Conservation (phyloP, 1,284 basidiomycete genomes). For the Lignosus rhinocerotis region DNA sequence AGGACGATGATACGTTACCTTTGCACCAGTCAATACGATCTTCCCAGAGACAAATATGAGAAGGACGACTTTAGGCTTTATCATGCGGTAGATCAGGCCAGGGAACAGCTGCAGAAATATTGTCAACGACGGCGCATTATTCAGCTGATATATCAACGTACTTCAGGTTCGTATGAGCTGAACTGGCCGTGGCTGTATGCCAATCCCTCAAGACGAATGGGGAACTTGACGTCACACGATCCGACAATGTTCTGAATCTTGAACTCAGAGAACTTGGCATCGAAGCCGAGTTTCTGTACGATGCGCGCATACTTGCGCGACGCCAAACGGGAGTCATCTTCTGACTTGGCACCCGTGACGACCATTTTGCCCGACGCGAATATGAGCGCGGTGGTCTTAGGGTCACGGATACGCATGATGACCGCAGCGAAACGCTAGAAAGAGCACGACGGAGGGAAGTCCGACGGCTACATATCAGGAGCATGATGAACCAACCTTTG, state of each 20-base stretch:
- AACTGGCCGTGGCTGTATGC: slow-evolving; percentile 99
- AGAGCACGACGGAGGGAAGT: slow-evolving; percentile 51
- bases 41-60: slow-evolving; percentile 99
- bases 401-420: slow-evolving; percentile 99
- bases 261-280: slow-evolving; percentile 99
- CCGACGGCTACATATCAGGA: slow-evolving; percentile 56
- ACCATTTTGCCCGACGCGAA: slow-evolving; percentile 99
- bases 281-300: slow-evolving; percentile 99
- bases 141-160: slow-evolving; percentile 39
- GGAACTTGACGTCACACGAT: slow-evolving; percentile 98
- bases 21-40: slow-evolving; percentile 98
- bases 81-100: slow-evolving; percentile 99
- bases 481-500: slow-evolving; percentile 83
- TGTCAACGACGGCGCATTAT: slow-evolving; percentile 3
- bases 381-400: slow-evolving; percentile 99
- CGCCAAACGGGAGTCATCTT: slow-evolving; percentile 96
- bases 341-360: slow-evolving; percentile 98
- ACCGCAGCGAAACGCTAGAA: slow-evolving; percentile 98
- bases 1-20: slow-evolving; percentile 58
- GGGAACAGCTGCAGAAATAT: slow-evolving; percentile 82
- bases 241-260: slow-evolving; percentile 99
- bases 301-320: slow-evolving; percentile 99
- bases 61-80: slow-evolving; percentile 98
- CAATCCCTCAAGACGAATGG: slow-evolving; percentile 96
- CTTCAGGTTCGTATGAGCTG: slow-evolving; percentile 97